Percentiles rank a stretch among this genome's conserved stretches.
These are phyloP conservation scores for Pleoardoris graminearum DNA, from an alignment of 2,329 filamentous ascomycete species.

Conservation along the genomic window DNA sequence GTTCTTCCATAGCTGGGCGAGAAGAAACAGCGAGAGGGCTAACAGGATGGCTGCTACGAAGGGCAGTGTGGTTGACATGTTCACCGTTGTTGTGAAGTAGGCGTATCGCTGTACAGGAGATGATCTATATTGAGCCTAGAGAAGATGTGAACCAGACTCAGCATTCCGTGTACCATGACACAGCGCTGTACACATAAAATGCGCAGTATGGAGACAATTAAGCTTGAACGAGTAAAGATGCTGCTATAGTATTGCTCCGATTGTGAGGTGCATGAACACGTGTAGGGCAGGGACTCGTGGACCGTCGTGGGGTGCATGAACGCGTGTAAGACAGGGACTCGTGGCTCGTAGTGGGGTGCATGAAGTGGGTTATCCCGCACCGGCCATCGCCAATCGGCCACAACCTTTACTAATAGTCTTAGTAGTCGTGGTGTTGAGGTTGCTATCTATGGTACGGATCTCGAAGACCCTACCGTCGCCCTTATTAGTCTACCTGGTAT, in stretches of 20 bases:
- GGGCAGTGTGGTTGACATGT: background rate
- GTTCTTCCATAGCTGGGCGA: background rate
- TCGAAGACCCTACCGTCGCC: too few species aligned
- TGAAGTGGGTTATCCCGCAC: too few species aligned
- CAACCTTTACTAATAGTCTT: too few species aligned
- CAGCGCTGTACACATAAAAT: background rate
- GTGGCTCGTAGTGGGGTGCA: conserved; percentile 3
- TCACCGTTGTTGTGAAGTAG: too few species aligned
- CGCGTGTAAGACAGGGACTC: background rate
- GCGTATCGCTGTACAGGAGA: too few species aligned
- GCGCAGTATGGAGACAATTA: background rate
- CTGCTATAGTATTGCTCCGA: background rate
- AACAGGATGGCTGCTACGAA: background rate
- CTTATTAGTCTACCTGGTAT: too few species aligned
- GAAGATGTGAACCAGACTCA: background rate
- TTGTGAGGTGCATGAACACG: background rate
- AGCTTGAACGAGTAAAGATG: background rate
- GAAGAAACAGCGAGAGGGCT: conserved; percentile 1
- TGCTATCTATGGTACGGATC: too few species aligned
- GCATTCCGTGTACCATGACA: background rate
- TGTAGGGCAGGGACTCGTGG: background rate
- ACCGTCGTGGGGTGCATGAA: background rate
- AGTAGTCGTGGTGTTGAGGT: too few species aligned
- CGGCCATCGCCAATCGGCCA: too few species aligned
- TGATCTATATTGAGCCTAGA: too few species aligned